Percentiles rank a stretch among this genome's conserved stretches.
phyloP scores from a whole-genome alignment of 1,284 basidiomycete species.

The Malassezia globosa region DNA sequence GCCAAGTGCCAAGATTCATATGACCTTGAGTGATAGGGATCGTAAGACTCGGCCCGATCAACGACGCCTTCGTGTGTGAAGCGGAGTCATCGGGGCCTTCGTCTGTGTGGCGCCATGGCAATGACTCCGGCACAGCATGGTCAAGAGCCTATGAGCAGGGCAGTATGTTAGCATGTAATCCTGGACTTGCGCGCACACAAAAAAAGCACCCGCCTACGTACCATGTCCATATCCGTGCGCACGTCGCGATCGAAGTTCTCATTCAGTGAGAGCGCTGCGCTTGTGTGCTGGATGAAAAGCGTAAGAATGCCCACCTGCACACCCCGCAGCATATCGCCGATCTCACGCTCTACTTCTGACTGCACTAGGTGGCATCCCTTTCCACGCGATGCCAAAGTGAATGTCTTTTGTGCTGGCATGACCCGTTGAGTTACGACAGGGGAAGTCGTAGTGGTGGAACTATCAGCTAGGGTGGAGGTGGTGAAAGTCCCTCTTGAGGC shows the following conservation, averaged over 20 bases:
- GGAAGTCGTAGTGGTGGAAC: not conserved
- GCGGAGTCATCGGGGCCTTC: constrained; percentile 54
- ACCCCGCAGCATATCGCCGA: constrained; percentile 62
- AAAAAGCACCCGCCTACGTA: no score
- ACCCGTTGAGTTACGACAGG: no score
- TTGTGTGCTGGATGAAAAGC: constrained; percentile 69
- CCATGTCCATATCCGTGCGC: constrained; percentile 51
- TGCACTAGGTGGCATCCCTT: constrained; percentile 72
- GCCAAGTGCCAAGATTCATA: constrained; percentile 80
- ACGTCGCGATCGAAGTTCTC: constrained; percentile 68
- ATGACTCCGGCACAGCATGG: constrained; percentile 62
- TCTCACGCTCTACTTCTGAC: constrained; percentile 54
- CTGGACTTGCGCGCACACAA: no score
- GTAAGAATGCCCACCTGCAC: constrained; percentile 52
- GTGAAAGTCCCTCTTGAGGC: not conserved
- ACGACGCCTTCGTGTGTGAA: constrained; percentile 77
- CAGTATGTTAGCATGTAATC: no score
- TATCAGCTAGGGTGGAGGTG: not conserved
- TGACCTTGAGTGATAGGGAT: constrained; percentile 72
- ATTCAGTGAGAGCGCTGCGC: constrained; percentile 74
- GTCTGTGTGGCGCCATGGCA: constrained; percentile 79
- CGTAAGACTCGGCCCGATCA: constrained; percentile 68
- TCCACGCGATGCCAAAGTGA: constrained; percentile 52
- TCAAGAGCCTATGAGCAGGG: constrained; percentile 61
- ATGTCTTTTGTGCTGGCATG: constrained; percentile 92